phyloP scores from a whole-genome alignment of 768 basidiomycete species.

The Chiua virens region DNA sequence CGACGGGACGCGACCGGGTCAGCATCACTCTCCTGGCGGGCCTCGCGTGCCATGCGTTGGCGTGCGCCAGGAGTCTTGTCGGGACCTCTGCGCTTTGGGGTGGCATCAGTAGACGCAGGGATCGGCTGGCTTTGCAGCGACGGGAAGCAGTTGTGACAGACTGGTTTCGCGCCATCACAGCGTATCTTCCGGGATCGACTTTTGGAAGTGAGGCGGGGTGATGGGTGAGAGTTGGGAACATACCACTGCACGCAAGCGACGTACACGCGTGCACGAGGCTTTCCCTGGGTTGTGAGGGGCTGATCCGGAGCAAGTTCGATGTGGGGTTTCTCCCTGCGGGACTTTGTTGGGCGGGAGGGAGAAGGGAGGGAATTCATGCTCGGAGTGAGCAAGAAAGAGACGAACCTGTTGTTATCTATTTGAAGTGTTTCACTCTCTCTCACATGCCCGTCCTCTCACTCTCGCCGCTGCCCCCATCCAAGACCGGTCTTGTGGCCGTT shows the following conservation, averaged over 20 bases:
- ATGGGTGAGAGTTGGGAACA: slow-evolving; percentile 9
- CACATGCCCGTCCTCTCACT: too few species aligned
- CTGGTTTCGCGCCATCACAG: slow-evolving; percentile 78
- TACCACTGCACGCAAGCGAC: slow-evolving; percentile 82
- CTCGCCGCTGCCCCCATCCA: too few species aligned
- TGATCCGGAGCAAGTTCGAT: slow-evolving; percentile 75
- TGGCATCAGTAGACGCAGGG: slow-evolving; percentile 67
- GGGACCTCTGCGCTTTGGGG: slow-evolving; percentile 78
- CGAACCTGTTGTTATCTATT: slow-evolving; percentile 17
- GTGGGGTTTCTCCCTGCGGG: slow-evolving; percentile 53
- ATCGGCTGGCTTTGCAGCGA: slow-evolving; percentile 41
- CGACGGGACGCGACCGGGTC: slow-evolving; percentile 25
- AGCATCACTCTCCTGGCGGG: slow-evolving; percentile 33
- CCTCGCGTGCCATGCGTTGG: slow-evolving; percentile 53
- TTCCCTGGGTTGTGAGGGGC: slow-evolving; percentile 81
- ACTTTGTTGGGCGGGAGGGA: slow-evolving; percentile 30
- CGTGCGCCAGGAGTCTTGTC: slow-evolving; percentile 80
- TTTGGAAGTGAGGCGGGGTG: slow-evolving; percentile 2
- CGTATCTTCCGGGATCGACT: slow-evolving; percentile 80
- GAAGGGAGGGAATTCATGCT: slow-evolving; percentile 16
- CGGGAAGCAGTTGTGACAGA: slow-evolving; percentile 72
- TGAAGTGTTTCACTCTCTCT: background rate
- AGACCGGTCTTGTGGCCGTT: too few species aligned
- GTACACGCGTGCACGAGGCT: slow-evolving; percentile 69
- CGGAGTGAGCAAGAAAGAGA: slow-evolving; percentile 4